A percentile compares a stretch with the other conserved stretches of the same genome.
Evolutionary conservation across 768 basidiomycete species (phyloP).

Genomic region (Lactarius evosmus): DNA sequence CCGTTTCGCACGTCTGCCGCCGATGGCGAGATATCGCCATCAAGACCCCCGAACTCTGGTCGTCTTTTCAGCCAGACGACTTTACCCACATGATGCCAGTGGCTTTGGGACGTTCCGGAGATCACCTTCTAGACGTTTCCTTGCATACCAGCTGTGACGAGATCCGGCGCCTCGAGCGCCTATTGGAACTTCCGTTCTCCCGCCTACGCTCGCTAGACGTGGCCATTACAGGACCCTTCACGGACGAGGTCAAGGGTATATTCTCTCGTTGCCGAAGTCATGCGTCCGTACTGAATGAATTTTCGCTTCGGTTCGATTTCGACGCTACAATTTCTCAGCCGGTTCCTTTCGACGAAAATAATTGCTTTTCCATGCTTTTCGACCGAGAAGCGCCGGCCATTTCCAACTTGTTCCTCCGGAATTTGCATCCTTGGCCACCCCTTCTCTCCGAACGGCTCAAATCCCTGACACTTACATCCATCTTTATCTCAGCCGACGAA

Average conservation of each 20-base stretch:
- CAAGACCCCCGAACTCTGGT: constrained; percentile 22
- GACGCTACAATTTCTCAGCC: constrained; percentile 21
- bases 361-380: constrained; percentile 23
- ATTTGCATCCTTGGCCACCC: constrained; percentile 21
- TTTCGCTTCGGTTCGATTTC: constrained; percentile 25
- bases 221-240: constrained; percentile 10
- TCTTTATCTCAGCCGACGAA: constrained; percentile 23
- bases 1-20: constrained; percentile 22
- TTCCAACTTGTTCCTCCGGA: constrained; percentile 20
- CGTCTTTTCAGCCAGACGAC: constrained; percentile 16
- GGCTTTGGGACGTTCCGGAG: constrained; percentile 9
- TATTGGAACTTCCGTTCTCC: constrained; percentile 14
- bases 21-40: constrained; percentile 18
- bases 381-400: constrained; percentile 9
- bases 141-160: constrained; percentile 19
- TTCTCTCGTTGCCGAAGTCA: constrained; percentile 23
- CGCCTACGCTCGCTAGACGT: constrained; percentile 15
- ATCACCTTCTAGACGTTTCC: constrained; percentile 9
- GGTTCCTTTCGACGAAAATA: constrained; percentile 15
- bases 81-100: constrained; percentile 17
- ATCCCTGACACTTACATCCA: constrained; percentile 16
- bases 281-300: constrained; percentile 23
- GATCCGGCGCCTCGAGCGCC: constrained; percentile 8
- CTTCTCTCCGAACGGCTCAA: constrained; percentile 22
- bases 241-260: constrained; percentile 25